phyloP scores from a whole-genome alignment of 257 asterid species.

The Solanum stenotomum region DNA sequence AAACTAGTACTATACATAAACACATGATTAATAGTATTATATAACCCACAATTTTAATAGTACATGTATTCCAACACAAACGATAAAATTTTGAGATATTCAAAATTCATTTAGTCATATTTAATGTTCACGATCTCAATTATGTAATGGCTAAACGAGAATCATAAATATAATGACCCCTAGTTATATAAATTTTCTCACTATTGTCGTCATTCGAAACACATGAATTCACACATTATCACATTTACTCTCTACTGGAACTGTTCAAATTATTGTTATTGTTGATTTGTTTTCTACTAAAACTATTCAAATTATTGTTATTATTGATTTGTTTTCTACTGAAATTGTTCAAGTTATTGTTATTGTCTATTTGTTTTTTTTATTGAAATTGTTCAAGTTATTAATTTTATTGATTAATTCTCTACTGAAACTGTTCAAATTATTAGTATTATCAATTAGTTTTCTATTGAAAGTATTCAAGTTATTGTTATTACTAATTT shows the following conservation, averaged over 20 bases:
- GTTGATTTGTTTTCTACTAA: not conserved
- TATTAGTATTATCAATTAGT: too few species aligned
- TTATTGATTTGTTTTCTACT: too few species aligned
- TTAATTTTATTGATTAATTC: too few species aligned
- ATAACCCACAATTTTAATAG: not conserved
- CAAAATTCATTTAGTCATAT: not conserved
- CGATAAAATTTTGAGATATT: not conserved
- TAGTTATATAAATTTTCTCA: too few species aligned
- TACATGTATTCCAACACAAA: not conserved
- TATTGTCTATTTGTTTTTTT: too few species aligned
- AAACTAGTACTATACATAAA: too few species aligned
- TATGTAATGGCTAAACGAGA: too few species aligned
- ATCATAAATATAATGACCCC: too few species aligned
- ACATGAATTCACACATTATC: not conserved
- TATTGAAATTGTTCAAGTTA: too few species aligned
- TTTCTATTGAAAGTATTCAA: not conserved
- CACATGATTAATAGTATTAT: too few species aligned
- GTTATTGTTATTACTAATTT: not conserved
- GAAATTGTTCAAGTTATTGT: not conserved
- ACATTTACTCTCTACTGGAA: not conserved
- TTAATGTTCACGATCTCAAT: not conserved
- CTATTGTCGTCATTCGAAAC: too few species aligned
- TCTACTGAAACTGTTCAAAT: not conserved
- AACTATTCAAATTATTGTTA: too few species aligned
- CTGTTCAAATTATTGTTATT: not conserved